These are phyloP conservation scores for Curvularia lunata DNA, from an alignment of 2,329 filamentous ascomycete species.

Conservation along the genomic window DNA sequence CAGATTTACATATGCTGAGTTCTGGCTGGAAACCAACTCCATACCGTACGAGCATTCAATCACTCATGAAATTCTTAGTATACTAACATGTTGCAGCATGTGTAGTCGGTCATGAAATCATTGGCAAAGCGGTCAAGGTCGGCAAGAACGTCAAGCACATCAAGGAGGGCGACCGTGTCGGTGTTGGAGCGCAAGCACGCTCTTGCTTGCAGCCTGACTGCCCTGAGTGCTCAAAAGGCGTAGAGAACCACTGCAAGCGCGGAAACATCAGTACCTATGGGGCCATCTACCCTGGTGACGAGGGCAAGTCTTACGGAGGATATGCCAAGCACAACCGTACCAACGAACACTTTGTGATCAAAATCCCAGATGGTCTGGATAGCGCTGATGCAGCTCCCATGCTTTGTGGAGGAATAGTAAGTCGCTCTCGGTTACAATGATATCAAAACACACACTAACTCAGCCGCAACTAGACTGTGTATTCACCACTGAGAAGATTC, in stretches of 20 bases:
- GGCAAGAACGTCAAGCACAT: conserved; percentile 57
- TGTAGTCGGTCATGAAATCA: conserved; percentile 52
- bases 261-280: conserved; percentile 53
- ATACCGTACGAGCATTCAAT: conserved; percentile 23
- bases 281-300: conserved; percentile 58
- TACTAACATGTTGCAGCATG: conserved; percentile 49
- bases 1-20: conserved; percentile 44
- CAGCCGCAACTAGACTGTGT: conserved; percentile 61
- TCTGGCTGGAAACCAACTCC: conserved; percentile 48
- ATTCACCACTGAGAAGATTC: conserved; percentile 76
- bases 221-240: conserved; percentile 55
- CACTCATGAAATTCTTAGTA: neutral
- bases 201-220: conserved; percentile 54
- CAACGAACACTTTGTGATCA: conserved; percentile 74
- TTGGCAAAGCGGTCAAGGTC: conserved; percentile 49
- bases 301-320: conserved; percentile 66
- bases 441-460: neutral
- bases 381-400: conserved; percentile 71
- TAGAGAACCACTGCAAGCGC: conserved; percentile 58
- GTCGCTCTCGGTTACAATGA: neutral
- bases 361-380: conserved; percentile 75
- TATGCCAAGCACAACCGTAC: conserved; percentile 71
- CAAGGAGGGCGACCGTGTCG: conserved; percentile 66
- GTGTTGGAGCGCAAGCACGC: conserved; percentile 57
- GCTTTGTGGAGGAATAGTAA: conserved; percentile 75